Conservation (phyloP, 2,329 filamentous ascomycete species). For the Celoporthe dispersa region DNA sequence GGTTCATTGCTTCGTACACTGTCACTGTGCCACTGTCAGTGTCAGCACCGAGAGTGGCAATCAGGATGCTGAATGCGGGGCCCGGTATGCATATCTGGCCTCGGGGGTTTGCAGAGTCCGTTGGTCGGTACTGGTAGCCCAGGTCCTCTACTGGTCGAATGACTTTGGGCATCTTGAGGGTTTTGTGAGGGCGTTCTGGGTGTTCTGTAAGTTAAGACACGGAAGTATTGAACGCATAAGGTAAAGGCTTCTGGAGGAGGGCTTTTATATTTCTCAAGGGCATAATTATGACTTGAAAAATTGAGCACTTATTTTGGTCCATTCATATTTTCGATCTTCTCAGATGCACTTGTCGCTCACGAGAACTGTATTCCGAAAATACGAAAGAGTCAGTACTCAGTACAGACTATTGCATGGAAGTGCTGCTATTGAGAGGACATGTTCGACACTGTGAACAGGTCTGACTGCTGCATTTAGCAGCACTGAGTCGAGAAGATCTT, state of each 20-base stretch:
- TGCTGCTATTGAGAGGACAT: not conserved
- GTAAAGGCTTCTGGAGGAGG: not conserved
- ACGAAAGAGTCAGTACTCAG: not conserved
- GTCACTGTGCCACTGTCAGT: not conserved
- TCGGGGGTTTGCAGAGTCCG: not conserved
- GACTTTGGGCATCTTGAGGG: not conserved
- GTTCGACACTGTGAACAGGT: not conserved
- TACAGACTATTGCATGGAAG: too few relatives aligned
- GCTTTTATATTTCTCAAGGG: not conserved
- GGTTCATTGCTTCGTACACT: slow-evolving; percentile 5
- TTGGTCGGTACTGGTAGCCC: not conserved
- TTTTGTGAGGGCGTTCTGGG: not conserved
- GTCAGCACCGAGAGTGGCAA: not conserved
- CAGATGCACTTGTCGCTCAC: not conserved
- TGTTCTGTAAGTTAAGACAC: not conserved
- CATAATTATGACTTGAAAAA: not conserved
- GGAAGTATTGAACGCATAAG: not conserved
- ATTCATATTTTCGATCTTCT: not conserved
- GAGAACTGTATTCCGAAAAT: not conserved
- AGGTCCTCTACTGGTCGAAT: not conserved
- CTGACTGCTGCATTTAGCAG: not conserved
- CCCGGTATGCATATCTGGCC: not conserved
- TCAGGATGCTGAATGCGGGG: too few relatives aligned
- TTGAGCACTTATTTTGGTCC: not conserved
- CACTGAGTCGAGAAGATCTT: not conserved